A percentile compares a stretch with the other conserved stretches of the same genome.
phyloP scores from a whole-genome alignment of 768 basidiomycete species.

The Russula dissimulans region DNA sequence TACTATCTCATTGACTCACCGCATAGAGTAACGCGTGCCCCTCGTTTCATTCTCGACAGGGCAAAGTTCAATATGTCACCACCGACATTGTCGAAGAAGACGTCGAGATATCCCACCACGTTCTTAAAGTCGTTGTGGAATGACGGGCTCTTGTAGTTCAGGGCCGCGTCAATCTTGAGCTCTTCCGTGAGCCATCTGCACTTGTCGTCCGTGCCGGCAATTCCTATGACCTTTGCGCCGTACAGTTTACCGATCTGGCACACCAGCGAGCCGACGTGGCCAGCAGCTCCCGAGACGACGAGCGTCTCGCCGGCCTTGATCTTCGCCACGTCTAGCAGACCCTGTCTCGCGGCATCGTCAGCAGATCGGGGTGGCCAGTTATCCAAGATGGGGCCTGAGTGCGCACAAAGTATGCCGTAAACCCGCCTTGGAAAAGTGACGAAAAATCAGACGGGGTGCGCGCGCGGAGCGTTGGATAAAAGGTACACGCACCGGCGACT shows the following conservation, averaged over 20 bases:
- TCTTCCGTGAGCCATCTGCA: constrained; percentile 76
- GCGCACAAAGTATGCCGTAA: constrained; percentile 86
- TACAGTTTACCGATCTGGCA: constrained; percentile 80
- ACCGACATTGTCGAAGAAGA: constrained; percentile 77
- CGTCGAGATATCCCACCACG: constrained; percentile 65
- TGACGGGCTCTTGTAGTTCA: constrained; percentile 79
- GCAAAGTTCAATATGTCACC: constrained; percentile 77
- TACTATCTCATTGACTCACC: constrained; percentile 37
- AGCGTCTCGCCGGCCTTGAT: constrained; percentile 80
- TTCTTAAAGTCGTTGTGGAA: constrained; percentile 68
- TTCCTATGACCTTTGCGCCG: constrained; percentile 78
- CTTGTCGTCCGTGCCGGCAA: constrained; percentile 83
- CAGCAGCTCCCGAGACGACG: constrained; percentile 91
- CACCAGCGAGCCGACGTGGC: constrained; percentile 71
- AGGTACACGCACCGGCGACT: constrained; percentile 43
- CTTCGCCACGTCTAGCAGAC: constrained; percentile 70
- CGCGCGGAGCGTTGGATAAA: not conserved
- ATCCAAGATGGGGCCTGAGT: not conserved
- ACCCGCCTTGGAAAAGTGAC: constrained; percentile 33
- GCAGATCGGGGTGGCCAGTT: not conserved
- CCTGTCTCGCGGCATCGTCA: constrained; percentile 35
- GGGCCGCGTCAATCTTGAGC: constrained; percentile 69
- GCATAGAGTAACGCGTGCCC: constrained; percentile 73
- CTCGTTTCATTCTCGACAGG: constrained; percentile 60
- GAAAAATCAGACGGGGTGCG: not conserved